Evolutionary conservation across 163 green algal species (phyloP).

Genomic region (Chlorella variabilis): DNA sequence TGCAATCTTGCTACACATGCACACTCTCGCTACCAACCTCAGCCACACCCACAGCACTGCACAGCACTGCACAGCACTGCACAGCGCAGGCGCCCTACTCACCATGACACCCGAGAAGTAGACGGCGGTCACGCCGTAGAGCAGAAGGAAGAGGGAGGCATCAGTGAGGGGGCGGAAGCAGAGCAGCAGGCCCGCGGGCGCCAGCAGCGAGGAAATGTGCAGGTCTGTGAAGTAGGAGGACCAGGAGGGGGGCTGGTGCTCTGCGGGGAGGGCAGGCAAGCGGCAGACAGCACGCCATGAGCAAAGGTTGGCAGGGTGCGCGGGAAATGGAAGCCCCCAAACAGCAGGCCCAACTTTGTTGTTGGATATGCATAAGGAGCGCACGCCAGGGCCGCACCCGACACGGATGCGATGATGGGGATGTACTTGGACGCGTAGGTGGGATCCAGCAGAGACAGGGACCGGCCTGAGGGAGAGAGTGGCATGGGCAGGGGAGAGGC

Average conservation of each 20-base stretch:
- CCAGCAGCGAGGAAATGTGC: conserved; percentile 72
- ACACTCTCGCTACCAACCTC: no score
- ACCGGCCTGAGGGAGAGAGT: conserved; percentile 69
- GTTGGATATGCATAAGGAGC: no score
- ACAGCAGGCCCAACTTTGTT: no score
- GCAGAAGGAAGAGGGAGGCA: conserved; percentile 87
- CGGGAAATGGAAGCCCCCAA: no score
- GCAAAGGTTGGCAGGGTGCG: neutral
- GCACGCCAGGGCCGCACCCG: no score
- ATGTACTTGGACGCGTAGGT: conserved; percentile 98
- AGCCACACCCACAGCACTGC: no score
- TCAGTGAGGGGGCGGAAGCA: conserved; percentile 85
- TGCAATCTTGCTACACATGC: no score
- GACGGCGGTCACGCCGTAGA: conserved; percentile 90
- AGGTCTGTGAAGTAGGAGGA: conserved; percentile 89
- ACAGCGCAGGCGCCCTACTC: neutral
- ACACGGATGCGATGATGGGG: conserved; percentile 96
- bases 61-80: no score
- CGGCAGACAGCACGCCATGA: neutral
- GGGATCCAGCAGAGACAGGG: conserved; percentile 88
- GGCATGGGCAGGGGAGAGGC: neutral
- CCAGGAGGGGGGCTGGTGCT: conserved; percentile 82
- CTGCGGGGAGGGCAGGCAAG: neutral
- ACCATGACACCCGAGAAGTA: conserved; percentile 96
- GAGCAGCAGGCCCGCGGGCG: conserved; percentile 79